Evolutionary conservation across 305 asterid species (phyloP), one percentile per base, ranked within the genome.

Genomic region (Rubia peregrina): DNA sequence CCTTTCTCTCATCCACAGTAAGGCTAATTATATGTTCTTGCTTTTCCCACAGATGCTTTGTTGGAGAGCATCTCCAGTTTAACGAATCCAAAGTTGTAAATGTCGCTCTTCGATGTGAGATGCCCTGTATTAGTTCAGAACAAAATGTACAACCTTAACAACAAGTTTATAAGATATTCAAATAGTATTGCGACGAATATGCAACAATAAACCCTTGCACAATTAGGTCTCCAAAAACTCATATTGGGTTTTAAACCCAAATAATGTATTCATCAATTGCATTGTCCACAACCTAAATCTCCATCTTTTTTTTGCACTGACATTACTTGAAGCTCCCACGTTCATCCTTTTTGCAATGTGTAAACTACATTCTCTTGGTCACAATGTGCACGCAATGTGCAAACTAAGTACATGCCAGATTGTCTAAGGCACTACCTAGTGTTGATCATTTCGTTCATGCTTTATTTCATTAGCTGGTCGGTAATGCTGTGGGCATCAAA

Each of bases 401-500:
- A 36, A 4, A 36, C 40, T 36, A 36, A 4, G 40, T 36, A 36
- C 1, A 88, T 87, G 3, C 81, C 96, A 9, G 98, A 93, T 78
- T 82, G 74, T 73, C 71, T 91, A 38, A 97, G 98, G 48, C 85
- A 97, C 9, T 95, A 96, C 65, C 96, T 96, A 1, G 82, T 93
- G 95, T 90, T 93, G 7, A 85, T 91, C 65, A 77, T 88, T 62
- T 88, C 97, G 7, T 93, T 96, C 2, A 72, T 85, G 44, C 81
- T 91, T 1, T 93, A 88, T 65, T 91, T 91, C 76, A 67, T 88
- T 4, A 84, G 98, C 65, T 97, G 96, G 16, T 55, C 88, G 68
- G 92, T 91, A 11, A 91, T 89, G 96, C 63, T 86, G 51, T 93
- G 96, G 96, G 87, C 96, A 19, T 97, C 98, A 11, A 93, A 87